phyloP scores from a whole-genome alignment of 306 rosid genomes.

The Vachellia pachyceras region DNA sequence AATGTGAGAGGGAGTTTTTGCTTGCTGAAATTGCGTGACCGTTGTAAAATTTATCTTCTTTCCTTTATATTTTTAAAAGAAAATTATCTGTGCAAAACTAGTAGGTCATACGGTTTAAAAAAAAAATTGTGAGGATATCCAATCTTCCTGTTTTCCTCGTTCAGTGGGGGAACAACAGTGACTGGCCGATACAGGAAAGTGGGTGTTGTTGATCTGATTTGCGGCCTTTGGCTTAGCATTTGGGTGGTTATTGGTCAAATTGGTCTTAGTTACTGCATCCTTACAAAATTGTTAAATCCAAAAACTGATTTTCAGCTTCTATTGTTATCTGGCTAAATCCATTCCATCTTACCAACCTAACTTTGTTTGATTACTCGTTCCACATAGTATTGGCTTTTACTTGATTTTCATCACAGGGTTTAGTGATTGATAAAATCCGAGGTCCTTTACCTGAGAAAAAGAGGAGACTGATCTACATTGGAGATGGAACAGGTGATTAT shows the following conservation, averaged over 20 bases:
- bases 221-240: conserved; percentile 5
- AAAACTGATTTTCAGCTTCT: neutral
- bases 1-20: neutral
- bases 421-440: conserved; percentile 60
- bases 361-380: conserved; percentile 13
- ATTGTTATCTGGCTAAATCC: neutral
- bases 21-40: neutral
- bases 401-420: conserved; percentile 55
- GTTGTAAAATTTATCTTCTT: neutral
- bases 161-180: neutral
- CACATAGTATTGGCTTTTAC: neutral
- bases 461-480: conserved; percentile 65
- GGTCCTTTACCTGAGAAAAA: conserved; percentile 47
- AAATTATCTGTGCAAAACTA: neutral
- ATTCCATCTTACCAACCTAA: neutral
- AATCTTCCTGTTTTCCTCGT: neutral
- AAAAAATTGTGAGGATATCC: neutral
- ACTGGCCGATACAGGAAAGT: neutral
- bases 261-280: neutral
- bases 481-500: conserved; percentile 87
- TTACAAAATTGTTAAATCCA: neutral
- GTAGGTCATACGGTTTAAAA: neutral
- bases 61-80: neutral
- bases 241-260: neutral
- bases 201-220: neutral